These are phyloP conservation scores for Curvularia eragrostidis DNA, from an alignment of 2,329 filamentous ascomycete genomes.

Conservation along the genomic window DNA sequence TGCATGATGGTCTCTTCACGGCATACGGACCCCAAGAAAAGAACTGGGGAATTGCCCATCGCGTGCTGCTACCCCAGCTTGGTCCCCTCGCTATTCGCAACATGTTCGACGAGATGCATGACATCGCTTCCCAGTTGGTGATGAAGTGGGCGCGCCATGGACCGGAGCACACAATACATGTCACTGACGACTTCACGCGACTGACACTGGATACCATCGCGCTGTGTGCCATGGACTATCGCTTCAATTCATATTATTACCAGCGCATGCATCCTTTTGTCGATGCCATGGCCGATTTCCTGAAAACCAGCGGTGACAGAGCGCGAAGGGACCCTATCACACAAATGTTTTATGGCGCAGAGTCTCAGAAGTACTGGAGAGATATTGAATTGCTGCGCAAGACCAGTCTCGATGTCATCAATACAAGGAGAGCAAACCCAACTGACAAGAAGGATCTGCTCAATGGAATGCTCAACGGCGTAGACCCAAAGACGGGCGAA, in stretches of 20 bases:
- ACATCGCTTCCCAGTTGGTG: constrained; percentile 69
- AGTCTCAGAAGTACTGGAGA: constrained; percentile 58
- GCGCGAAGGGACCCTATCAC: constrained; percentile 39
- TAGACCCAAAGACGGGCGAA: constrained; percentile 67
- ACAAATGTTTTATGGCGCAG: constrained; percentile 46
- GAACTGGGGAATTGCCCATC: constrained; percentile 65
- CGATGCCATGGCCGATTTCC: constrained; percentile 49
- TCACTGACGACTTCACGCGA: constrained; percentile 50
- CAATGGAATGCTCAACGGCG: constrained; percentile 63
- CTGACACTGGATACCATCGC: constrained; percentile 50
- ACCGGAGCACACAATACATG: constrained; percentile 40
- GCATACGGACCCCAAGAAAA: constrained; percentile 48
- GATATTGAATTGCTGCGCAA: constrained; percentile 62
- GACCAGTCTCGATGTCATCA: constrained; percentile 64
- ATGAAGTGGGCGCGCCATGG: constrained; percentile 71
- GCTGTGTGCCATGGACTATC: constrained; percentile 50
- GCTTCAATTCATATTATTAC: constrained; percentile 52
- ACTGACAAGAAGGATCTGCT: constrained; percentile 67
- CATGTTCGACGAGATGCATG: constrained; percentile 67
- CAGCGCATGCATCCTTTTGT: constrained; percentile 49
- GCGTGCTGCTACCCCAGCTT: constrained; percentile 71
- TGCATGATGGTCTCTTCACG: constrained; percentile 53
- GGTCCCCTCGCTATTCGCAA: constrained; percentile 70
- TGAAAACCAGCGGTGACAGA: constrained; percentile 46
- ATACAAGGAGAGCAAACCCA: constrained; percentile 61